A percentile compares a stretch with the other conserved stretches of the same genome.
These are phyloP conservation scores for Mortierella sp. DNA, from an alignment of 371 early-diverging fungal genomes.

Conservation along the genomic window DNA sequence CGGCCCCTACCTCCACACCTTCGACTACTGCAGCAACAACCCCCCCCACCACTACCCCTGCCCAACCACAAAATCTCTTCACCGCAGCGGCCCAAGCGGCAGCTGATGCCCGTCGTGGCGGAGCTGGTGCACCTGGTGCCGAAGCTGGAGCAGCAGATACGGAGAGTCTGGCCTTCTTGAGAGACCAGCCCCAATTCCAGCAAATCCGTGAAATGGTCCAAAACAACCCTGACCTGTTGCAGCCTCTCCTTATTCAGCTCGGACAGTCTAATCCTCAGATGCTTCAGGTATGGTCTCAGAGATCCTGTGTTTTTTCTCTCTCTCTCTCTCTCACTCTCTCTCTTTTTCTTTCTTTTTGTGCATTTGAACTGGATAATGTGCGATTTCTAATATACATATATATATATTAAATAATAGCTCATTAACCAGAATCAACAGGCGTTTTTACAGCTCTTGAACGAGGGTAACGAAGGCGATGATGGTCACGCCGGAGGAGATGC, in stretches of 20 bases:
- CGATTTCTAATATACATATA: no score
- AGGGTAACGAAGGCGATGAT: slow-evolving; percentile 68
- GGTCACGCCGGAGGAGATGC: slow-evolving; percentile 62
- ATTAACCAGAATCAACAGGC: slow-evolving; percentile 84
- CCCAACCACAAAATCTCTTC: slow-evolving; percentile 63
- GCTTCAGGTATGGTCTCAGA: slow-evolving; percentile 70
- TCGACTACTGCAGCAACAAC: slow-evolving; percentile 58
- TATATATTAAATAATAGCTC: slow-evolving; percentile 55
- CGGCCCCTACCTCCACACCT: slow-evolving; percentile 43
- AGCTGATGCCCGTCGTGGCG: slow-evolving; percentile 60
- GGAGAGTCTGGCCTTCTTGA: slow-evolving; percentile 71
- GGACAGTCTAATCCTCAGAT: slow-evolving; percentile 89
- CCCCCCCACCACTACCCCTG: slow-evolving; percentile 24
- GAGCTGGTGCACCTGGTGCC: slow-evolving; percentile 24
- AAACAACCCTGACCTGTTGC: slow-evolving; percentile 87
- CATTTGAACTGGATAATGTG: no score
- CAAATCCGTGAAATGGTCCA: slow-evolving; percentile 90
- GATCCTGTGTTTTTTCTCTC: background rate
- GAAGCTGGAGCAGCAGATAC: slow-evolving; percentile 30
- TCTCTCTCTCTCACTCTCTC: background rate
- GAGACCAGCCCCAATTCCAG: slow-evolving; percentile 90
- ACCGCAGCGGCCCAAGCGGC: slow-evolving; percentile 66
- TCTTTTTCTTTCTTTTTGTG: background rate
- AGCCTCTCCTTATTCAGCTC: slow-evolving; percentile 87
- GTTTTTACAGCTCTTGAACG: slow-evolving; percentile 83